Conservation (phyloP, 441 rosid genomes). For the Omphalea diandra region DNA sequence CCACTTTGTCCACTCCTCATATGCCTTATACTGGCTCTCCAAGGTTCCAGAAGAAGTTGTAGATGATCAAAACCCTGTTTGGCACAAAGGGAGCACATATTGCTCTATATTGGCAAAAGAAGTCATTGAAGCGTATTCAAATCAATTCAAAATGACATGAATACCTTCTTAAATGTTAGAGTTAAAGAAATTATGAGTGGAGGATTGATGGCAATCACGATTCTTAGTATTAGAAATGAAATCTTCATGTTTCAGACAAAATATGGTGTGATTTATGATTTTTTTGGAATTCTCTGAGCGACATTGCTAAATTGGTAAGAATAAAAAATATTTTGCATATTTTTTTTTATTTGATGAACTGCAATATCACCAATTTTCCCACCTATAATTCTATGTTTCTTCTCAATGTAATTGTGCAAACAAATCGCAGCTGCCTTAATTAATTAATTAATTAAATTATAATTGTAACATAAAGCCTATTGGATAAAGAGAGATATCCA, state of each 20-base stretch:
- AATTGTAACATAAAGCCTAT: no score
- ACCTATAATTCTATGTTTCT: no score
- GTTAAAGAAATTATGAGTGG: conserved; percentile 28
- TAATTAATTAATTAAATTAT: no score
- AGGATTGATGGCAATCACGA: conserved; percentile 25
- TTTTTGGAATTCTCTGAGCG: conserved; percentile 10
- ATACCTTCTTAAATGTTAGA: conserved; percentile 29
- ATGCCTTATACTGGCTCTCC: conserved; percentile 34
- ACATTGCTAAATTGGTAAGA: conserved; percentile 26
- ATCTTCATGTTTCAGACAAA: no score
- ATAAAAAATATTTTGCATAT: background rate
- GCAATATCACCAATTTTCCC: no score
- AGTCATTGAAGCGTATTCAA: conserved; percentile 24
- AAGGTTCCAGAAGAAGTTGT: conserved; percentile 22
- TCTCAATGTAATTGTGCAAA: no score
- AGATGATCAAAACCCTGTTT: conserved; percentile 16
- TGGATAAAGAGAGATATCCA: no score
- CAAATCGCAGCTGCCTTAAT: no score
- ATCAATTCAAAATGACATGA: conserved; percentile 17
- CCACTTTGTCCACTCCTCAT: background rate
- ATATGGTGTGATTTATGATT: no score
- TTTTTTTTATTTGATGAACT: no score
- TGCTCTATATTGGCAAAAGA: conserved; percentile 15
- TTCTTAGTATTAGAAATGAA: conserved; percentile 26
- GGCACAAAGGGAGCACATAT: conserved; percentile 22